Evolutionary conservation across 306 rosid genomes (phyloP).

Genomic region (Benincasa hispida): DNA sequence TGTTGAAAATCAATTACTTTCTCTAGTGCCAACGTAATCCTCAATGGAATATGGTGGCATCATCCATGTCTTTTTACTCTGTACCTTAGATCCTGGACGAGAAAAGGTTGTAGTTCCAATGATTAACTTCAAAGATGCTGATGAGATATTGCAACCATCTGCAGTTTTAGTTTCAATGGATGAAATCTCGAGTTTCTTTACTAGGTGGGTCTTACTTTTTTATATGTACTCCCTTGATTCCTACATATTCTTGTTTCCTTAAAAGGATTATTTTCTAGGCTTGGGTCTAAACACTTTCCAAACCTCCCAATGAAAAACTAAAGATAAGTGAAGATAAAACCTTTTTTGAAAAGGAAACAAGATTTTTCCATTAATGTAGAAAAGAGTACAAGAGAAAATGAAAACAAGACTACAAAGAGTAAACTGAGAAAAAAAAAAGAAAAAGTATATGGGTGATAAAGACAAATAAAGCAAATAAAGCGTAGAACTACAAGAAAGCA

Average conservation of each 20-base stretch:
- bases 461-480: background rate
- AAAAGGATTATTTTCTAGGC: background rate
- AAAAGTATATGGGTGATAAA: too few relatives aligned
- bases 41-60: slow-evolving; percentile 1
- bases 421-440: background rate
- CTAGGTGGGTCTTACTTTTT: slow-evolving; percentile 29
- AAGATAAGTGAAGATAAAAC: background rate
- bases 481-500: background rate
- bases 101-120: slow-evolving; percentile 75
- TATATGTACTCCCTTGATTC: background rate
- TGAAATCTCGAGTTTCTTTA: slow-evolving; percentile 52
- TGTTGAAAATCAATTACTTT: background rate
- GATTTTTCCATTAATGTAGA: background rate
- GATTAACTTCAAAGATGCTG: slow-evolving; percentile 34
- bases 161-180: slow-evolving; percentile 60
- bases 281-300: background rate
- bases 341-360: background rate
- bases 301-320: background rate
- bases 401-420: background rate
- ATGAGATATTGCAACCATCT: slow-evolving; percentile 33
- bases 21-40: background rate
- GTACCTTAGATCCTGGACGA: slow-evolving; percentile 67
- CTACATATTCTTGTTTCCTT: background rate
- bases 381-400: background rate
- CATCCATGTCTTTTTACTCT: background rate